Conservation (phyloP, 352 stramenopile genomes). For the Phytophthora chlamydospora region DNA sequence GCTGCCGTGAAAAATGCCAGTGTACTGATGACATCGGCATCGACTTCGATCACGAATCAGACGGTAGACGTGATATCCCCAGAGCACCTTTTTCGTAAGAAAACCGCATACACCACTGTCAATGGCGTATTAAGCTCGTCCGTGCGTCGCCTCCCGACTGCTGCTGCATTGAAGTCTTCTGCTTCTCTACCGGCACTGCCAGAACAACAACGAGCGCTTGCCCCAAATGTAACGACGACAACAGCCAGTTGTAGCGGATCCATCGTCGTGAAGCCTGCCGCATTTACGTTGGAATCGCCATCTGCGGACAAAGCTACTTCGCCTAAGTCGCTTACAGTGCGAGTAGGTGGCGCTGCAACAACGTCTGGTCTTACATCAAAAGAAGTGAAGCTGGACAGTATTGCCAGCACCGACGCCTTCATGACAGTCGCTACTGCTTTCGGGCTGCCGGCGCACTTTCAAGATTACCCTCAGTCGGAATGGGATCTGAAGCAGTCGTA, state of each 20-base stretch:
- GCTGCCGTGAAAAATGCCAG: slow-evolving; percentile 53
- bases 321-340: background rate
- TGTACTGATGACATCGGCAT: slow-evolving; percentile 35
- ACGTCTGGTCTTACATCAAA: slow-evolving; percentile 23
- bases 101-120: slow-evolving; percentile 64
- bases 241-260: slow-evolving; percentile 4
- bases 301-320: slow-evolving; percentile 4
- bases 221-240: background rate
- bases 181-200: slow-evolving; percentile 41
- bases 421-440: slow-evolving; percentile 53
- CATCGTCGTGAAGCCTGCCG: slow-evolving; percentile 3
- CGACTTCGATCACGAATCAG: slow-evolving; percentile 33
- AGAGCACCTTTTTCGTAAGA: slow-evolving; percentile 70
- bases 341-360: background rate
- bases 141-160: slow-evolving; percentile 49
- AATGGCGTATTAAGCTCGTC: slow-evolving; percentile 67
- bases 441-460: slow-evolving; percentile 68
- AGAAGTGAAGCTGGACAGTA: slow-evolving; percentile 33
- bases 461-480: slow-evolving; percentile 82
- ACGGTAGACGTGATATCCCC: slow-evolving; percentile 68
- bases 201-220: slow-evolving; percentile 14
- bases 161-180: slow-evolving; percentile 29
- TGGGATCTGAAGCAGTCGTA: slow-evolving; percentile 82
- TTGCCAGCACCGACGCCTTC: slow-evolving; percentile 24
- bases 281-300: background rate